Evolutionary conservation across 2,329 filamentous ascomycete genomes (phyloP).

Genomic region (Microsporum ferrugineum): DNA sequence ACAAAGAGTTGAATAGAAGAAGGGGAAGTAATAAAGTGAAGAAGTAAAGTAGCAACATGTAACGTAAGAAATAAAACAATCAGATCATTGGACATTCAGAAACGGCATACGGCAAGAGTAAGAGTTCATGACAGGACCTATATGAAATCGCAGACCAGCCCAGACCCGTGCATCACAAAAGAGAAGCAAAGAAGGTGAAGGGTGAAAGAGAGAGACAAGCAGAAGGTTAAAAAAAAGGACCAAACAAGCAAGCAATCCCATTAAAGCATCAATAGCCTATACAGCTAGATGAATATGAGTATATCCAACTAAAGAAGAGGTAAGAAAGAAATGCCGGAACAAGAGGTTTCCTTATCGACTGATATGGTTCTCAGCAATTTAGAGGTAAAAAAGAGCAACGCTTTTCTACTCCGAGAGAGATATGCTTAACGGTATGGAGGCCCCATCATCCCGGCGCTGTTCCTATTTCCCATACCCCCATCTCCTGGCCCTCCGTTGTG

Average conservation of each 20-base stretch:
- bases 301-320: constrained; percentile 4
- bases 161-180: neutral
- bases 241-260: neutral
- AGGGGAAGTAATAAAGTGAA: neutral
- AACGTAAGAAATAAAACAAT: neutral
- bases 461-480: constrained; percentile 8
- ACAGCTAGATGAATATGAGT: constrained; percentile 5
- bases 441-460: constrained; percentile 15
- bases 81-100: constrained; percentile 4
- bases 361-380: neutral
- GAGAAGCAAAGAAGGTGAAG: neutral
- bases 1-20: neutral
- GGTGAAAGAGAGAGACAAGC: neutral
- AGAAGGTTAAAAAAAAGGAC: neutral
- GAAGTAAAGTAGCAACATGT: neutral
- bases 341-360: neutral
- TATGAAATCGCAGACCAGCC: neutral
- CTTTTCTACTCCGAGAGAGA: neutral
- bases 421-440: constrained; percentile 14
- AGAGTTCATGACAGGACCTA: neutral
- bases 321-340: neutral
- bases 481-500: constrained; percentile 20
- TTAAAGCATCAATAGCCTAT: constrained; percentile 3
- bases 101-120: neutral
- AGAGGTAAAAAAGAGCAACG: neutral